phyloP scores from a whole-genome alignment of 1,139 yeast species.

The Yamadazyma dushanensis region DNA sequence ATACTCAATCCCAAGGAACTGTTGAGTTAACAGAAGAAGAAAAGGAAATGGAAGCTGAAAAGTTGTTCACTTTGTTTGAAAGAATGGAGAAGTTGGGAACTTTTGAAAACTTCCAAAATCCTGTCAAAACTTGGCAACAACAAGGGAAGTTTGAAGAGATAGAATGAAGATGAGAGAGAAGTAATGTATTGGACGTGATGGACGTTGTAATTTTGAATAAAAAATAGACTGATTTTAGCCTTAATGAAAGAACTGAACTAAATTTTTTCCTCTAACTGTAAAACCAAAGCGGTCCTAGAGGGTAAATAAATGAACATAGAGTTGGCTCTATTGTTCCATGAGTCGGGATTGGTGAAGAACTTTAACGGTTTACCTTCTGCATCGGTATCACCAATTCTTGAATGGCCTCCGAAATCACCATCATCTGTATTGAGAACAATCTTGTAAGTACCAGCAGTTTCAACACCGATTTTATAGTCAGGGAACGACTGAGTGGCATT shows the following conservation, averaged over 20 bases:
- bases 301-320: conserved; percentile 84
- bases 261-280: conserved; percentile 18
- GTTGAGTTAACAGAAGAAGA: conserved; percentile 45
- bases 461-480: conserved; percentile 89
- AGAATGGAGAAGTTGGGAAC: conserved; percentile 46
- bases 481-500: conserved; percentile 81
- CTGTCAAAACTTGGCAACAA: conserved; percentile 37
- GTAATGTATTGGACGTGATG: neutral
- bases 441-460: conserved; percentile 71
- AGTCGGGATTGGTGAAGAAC: conserved; percentile 68
- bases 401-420: conserved; percentile 76
- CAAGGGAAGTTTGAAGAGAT: conserved; percentile 32
- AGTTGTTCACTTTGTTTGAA: conserved; percentile 49
- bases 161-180: conserved; percentile 2
- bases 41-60: conserved; percentile 54
- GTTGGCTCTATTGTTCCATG: conserved; percentile 80
- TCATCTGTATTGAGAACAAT: conserved; percentile 77
- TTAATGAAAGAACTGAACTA: neutral
- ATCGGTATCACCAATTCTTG: conserved; percentile 58
- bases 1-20: neutral
- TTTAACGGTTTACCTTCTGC: conserved; percentile 38
- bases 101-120: conserved; percentile 44
- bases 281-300: conserved; percentile 72
- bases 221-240: conserved; percentile 1
- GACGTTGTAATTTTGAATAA: too few relatives aligned